A percentile compares a stretch with the other conserved stretches of the same genome.
Conservation (phyloP, 345 rosid species). For the Pistacia atlantica region DNA sequence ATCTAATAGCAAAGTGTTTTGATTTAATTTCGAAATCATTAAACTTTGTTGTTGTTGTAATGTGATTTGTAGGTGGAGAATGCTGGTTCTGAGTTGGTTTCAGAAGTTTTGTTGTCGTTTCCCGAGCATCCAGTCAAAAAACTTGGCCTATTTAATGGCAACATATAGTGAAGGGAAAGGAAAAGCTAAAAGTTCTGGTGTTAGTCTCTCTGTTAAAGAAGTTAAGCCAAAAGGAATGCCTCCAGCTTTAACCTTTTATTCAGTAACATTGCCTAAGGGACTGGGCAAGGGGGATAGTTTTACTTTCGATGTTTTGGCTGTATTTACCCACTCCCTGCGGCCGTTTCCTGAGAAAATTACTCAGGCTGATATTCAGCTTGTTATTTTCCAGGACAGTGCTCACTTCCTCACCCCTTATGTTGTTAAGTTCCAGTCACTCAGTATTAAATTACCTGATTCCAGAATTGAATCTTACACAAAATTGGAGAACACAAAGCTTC, state of each 20-base stretch:
- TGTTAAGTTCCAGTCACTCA: constrained; percentile 72
- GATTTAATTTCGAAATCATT: not conserved
- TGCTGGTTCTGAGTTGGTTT: constrained; percentile 60
- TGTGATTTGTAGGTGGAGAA: constrained; percentile 59
- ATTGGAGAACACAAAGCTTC: constrained; percentile 61
- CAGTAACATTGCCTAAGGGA: constrained; percentile 63
- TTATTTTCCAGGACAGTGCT: constrained; percentile 76
- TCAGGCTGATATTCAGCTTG: constrained; percentile 89
- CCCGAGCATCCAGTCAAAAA: constrained; percentile 69
- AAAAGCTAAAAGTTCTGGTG: constrained; percentile 48
- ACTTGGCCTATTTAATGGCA: constrained; percentile 70
- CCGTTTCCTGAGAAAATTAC: constrained; percentile 87
- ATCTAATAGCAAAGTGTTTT: not conserved
- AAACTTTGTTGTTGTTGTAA: not conserved
- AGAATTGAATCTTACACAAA: constrained; percentile 83
- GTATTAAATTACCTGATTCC: constrained; percentile 66
- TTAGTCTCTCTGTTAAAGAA: constrained; percentile 47
- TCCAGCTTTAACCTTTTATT: constrained; percentile 53
- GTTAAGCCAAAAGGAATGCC: constrained; percentile 57
- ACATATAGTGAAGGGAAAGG: constrained; percentile 63
- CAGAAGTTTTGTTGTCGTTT: constrained; percentile 70
- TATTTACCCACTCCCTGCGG: constrained; percentile 57
- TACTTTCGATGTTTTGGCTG: constrained; percentile 62
- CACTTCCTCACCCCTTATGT: constrained; percentile 75
- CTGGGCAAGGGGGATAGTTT: constrained; percentile 62